A percentile compares a stretch with the other conserved stretches of the same genome.
Conservation (phyloP, 345 rosid species). For the Noccaea caerulescens region DNA sequence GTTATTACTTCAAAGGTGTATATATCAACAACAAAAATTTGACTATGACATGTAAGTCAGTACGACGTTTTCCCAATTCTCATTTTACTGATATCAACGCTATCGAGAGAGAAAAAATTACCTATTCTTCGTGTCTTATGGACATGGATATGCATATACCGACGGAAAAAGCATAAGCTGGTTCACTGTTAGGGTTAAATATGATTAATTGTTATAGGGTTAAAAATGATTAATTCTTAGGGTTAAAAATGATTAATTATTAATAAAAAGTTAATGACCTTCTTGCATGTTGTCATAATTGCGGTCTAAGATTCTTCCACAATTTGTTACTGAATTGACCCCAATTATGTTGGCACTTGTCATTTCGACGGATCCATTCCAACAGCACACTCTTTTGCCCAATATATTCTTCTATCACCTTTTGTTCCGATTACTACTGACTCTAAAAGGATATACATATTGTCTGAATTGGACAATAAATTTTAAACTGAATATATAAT, state of each 20-base stretch:
- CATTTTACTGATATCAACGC: not conserved
- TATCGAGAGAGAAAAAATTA: not conserved
- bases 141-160: slow-evolving; percentile 8
- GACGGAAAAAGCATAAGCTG: too few relatives aligned
- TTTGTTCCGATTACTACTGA: not conserved
- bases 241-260: slow-evolving; percentile 18
- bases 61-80: too few relatives aligned
- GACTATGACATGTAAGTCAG: too few relatives aligned
- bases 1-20: not conserved
- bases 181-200: slow-evolving; percentile 1
- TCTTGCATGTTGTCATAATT: slow-evolving; percentile 52
- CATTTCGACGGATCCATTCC: slow-evolving; percentile 42
- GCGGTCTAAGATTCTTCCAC: slow-evolving; percentile 57
- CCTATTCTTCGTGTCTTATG: not conserved
- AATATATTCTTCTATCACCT: slow-evolving; percentile 18
- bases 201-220: not conserved
- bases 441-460: slow-evolving; percentile 5
- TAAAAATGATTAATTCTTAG: not conserved
- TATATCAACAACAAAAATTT: too few relatives aligned
- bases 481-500: not conserved
- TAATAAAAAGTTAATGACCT: slow-evolving; percentile 31
- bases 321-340: slow-evolving; percentile 37
- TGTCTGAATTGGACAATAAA: slow-evolving; percentile 1
- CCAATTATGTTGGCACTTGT: slow-evolving; percentile 38
- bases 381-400: slow-evolving; percentile 35